Conservation (phyloP, 768 basidiomycete genomes). For the Royoungia palumana region DNA sequence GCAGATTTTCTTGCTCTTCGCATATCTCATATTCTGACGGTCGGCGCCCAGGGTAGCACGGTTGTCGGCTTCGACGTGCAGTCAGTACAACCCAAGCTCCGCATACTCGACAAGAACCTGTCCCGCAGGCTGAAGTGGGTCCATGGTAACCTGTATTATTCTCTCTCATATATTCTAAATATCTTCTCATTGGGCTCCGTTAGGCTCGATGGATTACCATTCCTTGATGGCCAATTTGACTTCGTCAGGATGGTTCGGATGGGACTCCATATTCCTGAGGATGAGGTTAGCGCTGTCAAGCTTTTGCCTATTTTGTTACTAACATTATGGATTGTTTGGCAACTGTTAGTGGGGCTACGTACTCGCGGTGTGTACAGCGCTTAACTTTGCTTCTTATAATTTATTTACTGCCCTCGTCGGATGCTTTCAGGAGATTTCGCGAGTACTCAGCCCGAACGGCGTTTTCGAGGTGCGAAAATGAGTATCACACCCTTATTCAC, state of each 20-base stretch:
- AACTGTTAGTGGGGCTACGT: slow-evolving; percentile 57
- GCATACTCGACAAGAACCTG: slow-evolving; percentile 38
- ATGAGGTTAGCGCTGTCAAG: slow-evolving; percentile 46
- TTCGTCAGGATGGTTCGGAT: slow-evolving; percentile 62
- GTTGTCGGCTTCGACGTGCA: slow-evolving; percentile 61
- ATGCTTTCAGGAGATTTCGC: slow-evolving; percentile 54
- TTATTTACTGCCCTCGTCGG: slow-evolving; percentile 7
- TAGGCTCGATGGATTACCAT: slow-evolving; percentile 66
- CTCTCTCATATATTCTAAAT: not conserved
- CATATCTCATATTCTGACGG: not conserved
- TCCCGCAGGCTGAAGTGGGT: slow-evolving; percentile 59
- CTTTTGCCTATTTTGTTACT: slow-evolving; percentile 7
- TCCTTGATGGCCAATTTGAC: slow-evolving; percentile 55
- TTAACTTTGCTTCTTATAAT: slow-evolving; percentile 12
- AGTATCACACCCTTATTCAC: not conserved
- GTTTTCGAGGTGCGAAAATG: slow-evolving; percentile 54
- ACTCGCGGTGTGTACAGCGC: slow-evolving; percentile 47
- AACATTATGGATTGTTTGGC: slow-evolving; percentile 15
- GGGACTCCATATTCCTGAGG: slow-evolving; percentile 68
- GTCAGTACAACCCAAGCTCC: slow-evolving; percentile 49
- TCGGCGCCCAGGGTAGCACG: slow-evolving; percentile 41
- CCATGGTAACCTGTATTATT: slow-evolving; percentile 60
- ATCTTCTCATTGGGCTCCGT: slow-evolving; percentile 6
- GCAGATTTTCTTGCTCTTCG: slow-evolving; percentile 16
- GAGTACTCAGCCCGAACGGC: slow-evolving; percentile 61